Percentiles rank a stretch among this genome's conserved stretches.
Evolutionary conservation across 345 rosid species (phyloP).

Genomic region (Diplotaxis tenuifolia): DNA sequence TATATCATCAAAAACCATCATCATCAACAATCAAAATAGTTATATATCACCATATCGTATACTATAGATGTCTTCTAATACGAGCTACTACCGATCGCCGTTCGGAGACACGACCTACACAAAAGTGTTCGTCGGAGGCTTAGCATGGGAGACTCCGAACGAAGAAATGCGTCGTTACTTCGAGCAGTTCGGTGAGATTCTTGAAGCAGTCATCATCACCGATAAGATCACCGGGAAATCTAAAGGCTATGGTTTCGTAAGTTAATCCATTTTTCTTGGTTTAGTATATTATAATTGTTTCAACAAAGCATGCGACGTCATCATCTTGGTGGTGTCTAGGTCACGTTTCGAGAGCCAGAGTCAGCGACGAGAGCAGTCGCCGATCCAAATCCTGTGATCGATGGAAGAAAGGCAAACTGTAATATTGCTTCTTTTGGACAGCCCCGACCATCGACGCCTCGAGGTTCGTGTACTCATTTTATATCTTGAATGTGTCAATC

Average conservation of each 20-base stretch:
- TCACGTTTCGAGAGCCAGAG: conserved; percentile 86
- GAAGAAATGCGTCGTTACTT: conserved; percentile 80
- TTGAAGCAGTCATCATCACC: conserved; percentile 86
- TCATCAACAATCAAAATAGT: conserved; percentile 8
- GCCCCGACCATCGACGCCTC: conserved; percentile 76
- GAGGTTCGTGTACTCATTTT: conserved; percentile 47
- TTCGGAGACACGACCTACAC: conserved; percentile 92
- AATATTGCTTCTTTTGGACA: conserved; percentile 88
- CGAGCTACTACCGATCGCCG: conserved; percentile 68
- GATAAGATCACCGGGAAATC: conserved; percentile 87
- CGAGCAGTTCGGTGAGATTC: conserved; percentile 89
- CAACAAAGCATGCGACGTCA: neutral
- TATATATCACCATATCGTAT: conserved; percentile 9
- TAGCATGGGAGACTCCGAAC: conserved; percentile 95
- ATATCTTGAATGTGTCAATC: neutral
- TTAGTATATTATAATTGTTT: conserved; percentile 10
- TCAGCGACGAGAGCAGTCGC: conserved; percentile 80
- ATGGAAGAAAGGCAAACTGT: conserved; percentile 88
- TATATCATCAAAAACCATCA: conserved; percentile 26
- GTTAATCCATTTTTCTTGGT: conserved; percentile 26
- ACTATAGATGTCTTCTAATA: conserved; percentile 2
- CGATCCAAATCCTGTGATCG: conserved; percentile 80
- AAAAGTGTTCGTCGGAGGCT: conserved; percentile 87
- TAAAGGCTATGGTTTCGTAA: conserved; percentile 95
- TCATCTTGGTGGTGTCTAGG: conserved; percentile 42